These are phyloP conservation scores for Phytophthora syringae DNA, from an alignment of 352 stramenopile genomes.

Conservation along the genomic window DNA sequence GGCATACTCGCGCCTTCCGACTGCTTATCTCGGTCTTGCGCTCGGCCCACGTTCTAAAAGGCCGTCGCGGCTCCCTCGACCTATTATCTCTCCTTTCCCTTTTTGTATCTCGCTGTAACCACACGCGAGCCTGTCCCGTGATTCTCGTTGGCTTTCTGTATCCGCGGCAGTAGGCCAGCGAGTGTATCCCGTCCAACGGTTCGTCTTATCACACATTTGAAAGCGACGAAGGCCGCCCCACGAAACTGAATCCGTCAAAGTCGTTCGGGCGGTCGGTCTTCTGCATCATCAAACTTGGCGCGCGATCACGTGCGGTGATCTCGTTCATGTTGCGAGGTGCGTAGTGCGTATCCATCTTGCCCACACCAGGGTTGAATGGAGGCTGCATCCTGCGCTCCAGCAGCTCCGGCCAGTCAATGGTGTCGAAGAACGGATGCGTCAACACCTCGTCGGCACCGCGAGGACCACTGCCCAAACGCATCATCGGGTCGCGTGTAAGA, in stretches of 20 bases:
- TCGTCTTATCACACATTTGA: constrained; percentile 52
- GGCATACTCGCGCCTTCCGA: constrained; percentile 29
- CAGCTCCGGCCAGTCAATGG: constrained; percentile 91
- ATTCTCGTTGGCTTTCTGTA: constrained; percentile 21
- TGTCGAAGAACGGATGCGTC: constrained; percentile 92
- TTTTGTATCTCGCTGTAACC: constrained; percentile 30
- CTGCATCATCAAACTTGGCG: constrained; percentile 77
- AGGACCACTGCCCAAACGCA: constrained; percentile 94
- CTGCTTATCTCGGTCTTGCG: constrained; percentile 34
- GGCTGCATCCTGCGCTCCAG: constrained; percentile 82
- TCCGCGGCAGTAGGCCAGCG: constrained; percentile 20
- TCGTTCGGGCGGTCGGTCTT: constrained; percentile 73
- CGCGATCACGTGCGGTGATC: constrained; percentile 86
- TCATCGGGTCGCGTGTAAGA: constrained; percentile 95
- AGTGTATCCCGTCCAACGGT: constrained; percentile 19
- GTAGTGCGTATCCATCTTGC: constrained; percentile 89
- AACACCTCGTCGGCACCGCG: constrained; percentile 90
- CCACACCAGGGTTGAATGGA: constrained; percentile 90
- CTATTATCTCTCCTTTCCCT: constrained; percentile 29
- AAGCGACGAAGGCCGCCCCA: constrained; percentile 81
- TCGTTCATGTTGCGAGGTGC: constrained; percentile 88
- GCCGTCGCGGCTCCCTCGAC: constrained; percentile 27
- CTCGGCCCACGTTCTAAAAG: constrained; percentile 43
- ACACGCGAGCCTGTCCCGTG: constrained; percentile 18
- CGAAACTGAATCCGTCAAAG: constrained; percentile 92